phyloP scores from a whole-genome alignment of 164 flowering plant genomes.

The Berberis thunbergii region DNA sequence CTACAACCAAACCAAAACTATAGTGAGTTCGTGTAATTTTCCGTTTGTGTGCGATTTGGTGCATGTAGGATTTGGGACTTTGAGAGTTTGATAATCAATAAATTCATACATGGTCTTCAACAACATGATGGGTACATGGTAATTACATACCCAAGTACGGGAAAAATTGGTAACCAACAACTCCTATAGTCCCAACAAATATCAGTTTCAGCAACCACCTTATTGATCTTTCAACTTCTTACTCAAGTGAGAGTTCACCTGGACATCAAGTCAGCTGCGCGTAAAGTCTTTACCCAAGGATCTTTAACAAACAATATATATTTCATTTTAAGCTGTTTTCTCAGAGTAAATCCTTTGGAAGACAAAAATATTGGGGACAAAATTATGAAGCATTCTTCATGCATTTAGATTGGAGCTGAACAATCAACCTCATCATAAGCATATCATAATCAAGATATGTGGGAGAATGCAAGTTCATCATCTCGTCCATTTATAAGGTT shows the following conservation, averaged over 20 bases:
- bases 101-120: not conserved
- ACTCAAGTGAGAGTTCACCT: constrained; percentile 66
- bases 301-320: not conserved
- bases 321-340: no score
- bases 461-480: no score
- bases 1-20: no score
- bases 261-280: not conserved
- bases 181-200: constrained; percentile 74
- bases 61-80: no score
- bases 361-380: no score
- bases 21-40: not conserved
- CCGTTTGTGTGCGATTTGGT: not conserved
- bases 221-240: constrained; percentile 77
- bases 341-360: no score
- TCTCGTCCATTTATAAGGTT: no score
- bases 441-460: no score
- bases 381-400: no score
- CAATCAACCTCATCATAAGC: no score
- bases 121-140: not conserved
- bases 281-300: not conserved
- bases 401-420: no score
- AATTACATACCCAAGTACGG: constrained; percentile 73
- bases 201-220: constrained; percentile 84
- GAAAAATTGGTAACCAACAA: constrained; percentile 60
- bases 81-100: not conserved